A percentile compares a stretch with the other conserved stretches of the same genome.
phyloP scores from a whole-genome alignment of 495 filamentous ascomycete genomes.

The Podospora australis region DNA sequence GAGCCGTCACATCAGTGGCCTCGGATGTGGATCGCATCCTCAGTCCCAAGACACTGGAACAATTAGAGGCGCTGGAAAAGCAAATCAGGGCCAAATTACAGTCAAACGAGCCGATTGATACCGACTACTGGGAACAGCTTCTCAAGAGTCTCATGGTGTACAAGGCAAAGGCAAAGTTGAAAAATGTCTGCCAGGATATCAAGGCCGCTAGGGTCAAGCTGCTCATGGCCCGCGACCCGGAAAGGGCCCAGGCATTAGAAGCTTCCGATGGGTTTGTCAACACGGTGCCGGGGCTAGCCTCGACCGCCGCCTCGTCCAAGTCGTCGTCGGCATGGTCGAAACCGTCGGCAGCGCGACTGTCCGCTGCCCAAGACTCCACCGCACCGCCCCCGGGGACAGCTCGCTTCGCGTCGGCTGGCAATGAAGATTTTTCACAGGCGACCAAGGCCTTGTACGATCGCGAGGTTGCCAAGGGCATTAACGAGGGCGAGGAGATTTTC shows the following conservation, averaged over 20 bases:
- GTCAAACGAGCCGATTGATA: slow-evolving; percentile 88
- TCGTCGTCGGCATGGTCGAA: slow-evolving; percentile 17
- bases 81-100: slow-evolving; percentile 79
- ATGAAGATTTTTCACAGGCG: slow-evolving; percentile 86
- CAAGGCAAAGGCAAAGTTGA: slow-evolving; percentile 85
- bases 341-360: slow-evolving; percentile 22
- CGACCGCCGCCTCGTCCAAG: slow-evolving; percentile 14
- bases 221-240: slow-evolving; percentile 60
- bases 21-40: slow-evolving; percentile 83
- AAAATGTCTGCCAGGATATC: slow-evolving; percentile 72
- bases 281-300: slow-evolving; percentile 4
- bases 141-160: slow-evolving; percentile 76
- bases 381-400: slow-evolving; percentile 53
- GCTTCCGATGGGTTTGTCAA: slow-evolving; percentile 24
- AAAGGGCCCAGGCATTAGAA: slow-evolving; percentile 55
- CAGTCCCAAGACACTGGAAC: slow-evolving; percentile 77
- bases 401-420: slow-evolving; percentile 66
- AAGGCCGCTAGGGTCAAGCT: slow-evolving; percentile 64
- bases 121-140: slow-evolving; percentile 95
- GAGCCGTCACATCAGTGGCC: slow-evolving; percentile 73
- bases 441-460: slow-evolving; percentile 88
- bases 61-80: slow-evolving; percentile 73
- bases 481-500: slow-evolving; percentile 95
- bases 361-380: slow-evolving; percentile 10
- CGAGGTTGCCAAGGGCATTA: slow-evolving; percentile 85